Evolutionary conservation across 495 filamentous ascomycete species (phyloP).

Genomic region (Lasiosphaeriaceae sp.): DNA sequence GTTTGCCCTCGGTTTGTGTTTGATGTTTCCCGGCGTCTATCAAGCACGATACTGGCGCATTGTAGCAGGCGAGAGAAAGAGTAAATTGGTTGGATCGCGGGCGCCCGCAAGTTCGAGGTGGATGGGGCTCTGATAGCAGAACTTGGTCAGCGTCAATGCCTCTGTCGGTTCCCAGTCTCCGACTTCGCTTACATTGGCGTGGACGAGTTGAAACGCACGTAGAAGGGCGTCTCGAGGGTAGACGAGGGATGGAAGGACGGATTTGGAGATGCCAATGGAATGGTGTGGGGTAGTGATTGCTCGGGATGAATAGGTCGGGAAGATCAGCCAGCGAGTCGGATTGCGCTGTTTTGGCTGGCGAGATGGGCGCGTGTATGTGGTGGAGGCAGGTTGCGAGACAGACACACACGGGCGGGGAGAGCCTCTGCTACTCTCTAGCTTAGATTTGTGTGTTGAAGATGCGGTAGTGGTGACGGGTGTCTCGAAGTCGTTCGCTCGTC

Average conservation of each 20-base stretch:
- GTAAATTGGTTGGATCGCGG: conserved; percentile 3
- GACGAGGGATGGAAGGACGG: conserved; percentile 3
- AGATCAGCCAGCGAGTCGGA: conserved; percentile 15
- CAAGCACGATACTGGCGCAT: conserved; percentile 10
- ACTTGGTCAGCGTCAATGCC: conserved; percentile 32
- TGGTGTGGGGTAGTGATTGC: conserved; percentile 17
- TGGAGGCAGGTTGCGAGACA: conserved; percentile 1
- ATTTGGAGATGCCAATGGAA: conserved; percentile 20
- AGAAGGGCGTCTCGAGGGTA: conserved; percentile 1
- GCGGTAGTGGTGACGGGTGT: too few species aligned
- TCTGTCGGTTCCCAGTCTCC: not conserved
- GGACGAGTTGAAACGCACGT: conserved; percentile 23
- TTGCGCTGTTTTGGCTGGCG: conserved; percentile 13
- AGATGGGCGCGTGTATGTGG: not conserved
- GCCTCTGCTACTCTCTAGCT: not conserved
- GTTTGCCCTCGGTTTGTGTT: conserved; percentile 5
- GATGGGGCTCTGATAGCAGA: conserved; percentile 17
- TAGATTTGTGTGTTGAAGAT: not conserved
- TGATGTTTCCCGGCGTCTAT: conserved; percentile 10
- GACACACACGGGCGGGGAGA: not conserved
- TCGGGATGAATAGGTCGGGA: conserved; percentile 1
- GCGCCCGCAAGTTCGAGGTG: conserved; percentile 16
- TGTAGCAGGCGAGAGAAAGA: not conserved
- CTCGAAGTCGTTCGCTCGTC: conserved; percentile 5
- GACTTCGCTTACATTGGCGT: conserved; percentile 24